Base-by-base conservation (phyloP, 805 yeast species). In the Starmerella powellii region DNA sequence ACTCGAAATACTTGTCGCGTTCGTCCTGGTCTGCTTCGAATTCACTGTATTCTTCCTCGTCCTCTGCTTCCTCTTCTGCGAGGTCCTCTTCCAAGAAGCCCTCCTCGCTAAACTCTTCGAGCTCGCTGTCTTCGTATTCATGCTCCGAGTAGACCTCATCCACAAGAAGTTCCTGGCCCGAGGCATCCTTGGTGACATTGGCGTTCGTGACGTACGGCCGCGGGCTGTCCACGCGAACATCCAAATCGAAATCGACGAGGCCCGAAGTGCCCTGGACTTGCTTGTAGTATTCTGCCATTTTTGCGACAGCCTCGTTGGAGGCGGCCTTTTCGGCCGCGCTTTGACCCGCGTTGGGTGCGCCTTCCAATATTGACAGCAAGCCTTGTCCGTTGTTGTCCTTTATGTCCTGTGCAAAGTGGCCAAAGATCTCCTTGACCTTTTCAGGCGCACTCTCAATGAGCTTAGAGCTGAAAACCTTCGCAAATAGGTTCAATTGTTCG, bases 21-120 rank as follows among this genome's bases (percentile, higher is more conserved):
- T 37, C 47, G 13, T 42, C 48, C 6, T 44, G 48, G 12, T 47
- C 56, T 27, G 34, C 42, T 16, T 50, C 52, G 17, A 24, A 41
- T 31, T 48, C 39, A 23, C 26, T 34, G 15, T 37, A 34, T 18
- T 26, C 21, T 15, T 27, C 40, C n/a, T 18, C 16, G 20, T 10
- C 21, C 20, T 18, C 6, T 13, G n/a, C 33, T 11, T 8, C 15
- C 17, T 31, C 15, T 18, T 32, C 13, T n/a, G n/a, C n/a, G n/a
- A n/a, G 26, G 17, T 13, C 12, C n/a, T 26, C 33, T 24, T 12
- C 16, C 19, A 10, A 8, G 6, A n/a, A 12, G 6, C 29, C 27
- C 8, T 21, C 29, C 6, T 17, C 36, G 10, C 10, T 10, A 23
- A 23, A 23, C 6, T 23, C 26, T 8, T 23, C 26, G 26, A 23